Evolutionary conservation across 1,139 yeast genomes (phyloP).

Genomic region (Yamadazyma sp.): DNA sequence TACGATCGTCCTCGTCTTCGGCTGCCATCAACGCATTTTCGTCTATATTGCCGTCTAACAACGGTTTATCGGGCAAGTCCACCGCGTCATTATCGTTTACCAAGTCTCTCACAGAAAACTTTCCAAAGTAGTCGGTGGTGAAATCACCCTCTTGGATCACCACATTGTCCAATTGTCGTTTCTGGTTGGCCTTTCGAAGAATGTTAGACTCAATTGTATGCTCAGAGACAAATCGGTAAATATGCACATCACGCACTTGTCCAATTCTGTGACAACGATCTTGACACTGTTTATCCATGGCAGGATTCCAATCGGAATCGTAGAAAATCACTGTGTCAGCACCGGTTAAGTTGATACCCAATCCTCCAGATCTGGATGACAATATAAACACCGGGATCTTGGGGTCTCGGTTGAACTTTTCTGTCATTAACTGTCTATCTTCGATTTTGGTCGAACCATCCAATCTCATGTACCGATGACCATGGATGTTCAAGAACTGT

Average conservation of each 20-base stretch:
- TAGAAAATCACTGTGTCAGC: conserved; percentile 99
- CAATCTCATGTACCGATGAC: conserved; percentile 88
- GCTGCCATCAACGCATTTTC: conserved; percentile 76
- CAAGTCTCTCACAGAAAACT: conserved; percentile 84
- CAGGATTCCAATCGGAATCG: conserved; percentile 99
- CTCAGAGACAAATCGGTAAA: conserved; percentile 93
- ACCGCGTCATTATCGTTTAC: conserved; percentile 61
- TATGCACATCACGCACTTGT: conserved; percentile 96
- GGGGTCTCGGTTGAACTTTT: conserved; percentile 83
- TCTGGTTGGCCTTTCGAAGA: conserved; percentile 91
- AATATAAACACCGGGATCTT: conserved; percentile 88
- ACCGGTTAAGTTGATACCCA: conserved; percentile 96
- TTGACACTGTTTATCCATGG: conserved; percentile 99
- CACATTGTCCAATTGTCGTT: conserved; percentile 90
- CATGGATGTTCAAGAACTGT: conserved; percentile 90
- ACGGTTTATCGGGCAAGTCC: conserved; percentile 37
- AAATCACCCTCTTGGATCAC: conserved; percentile 98
- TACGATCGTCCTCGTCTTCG: conserved; percentile 94
- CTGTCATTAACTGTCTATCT: conserved; percentile 92
- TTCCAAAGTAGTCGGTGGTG: conserved; percentile 93
- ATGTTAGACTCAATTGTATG: conserved; percentile 96
- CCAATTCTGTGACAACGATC: conserved; percentile 99
- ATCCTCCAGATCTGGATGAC: conserved; percentile 96
- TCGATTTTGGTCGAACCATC: conserved; percentile 98
- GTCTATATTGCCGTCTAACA: conserved; percentile 53